These are phyloP conservation scores for Actinomucor elegans DNA, from an alignment of 371 early-diverging fungal species.

Conservation along the genomic window DNA sequence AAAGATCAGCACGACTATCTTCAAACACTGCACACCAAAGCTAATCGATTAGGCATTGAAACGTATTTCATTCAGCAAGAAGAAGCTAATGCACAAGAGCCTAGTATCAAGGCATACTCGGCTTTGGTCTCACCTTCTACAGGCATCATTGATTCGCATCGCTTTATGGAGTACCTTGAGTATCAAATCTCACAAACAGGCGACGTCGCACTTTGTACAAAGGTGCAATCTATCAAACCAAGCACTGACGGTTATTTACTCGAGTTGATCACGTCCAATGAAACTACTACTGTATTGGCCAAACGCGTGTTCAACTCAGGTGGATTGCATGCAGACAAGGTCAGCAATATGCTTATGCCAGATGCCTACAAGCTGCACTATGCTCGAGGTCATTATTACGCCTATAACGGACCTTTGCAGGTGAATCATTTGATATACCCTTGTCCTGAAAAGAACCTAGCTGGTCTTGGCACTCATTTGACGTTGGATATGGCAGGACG, in stretches of 20 bases:
- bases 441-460: slow-evolving; percentile 73
- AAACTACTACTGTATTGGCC: slow-evolving; percentile 45
- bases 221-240: slow-evolving; percentile 45
- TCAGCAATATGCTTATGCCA: slow-evolving; percentile 55
- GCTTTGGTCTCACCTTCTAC: slow-evolving; percentile 74
- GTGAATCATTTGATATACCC: slow-evolving; percentile 83
- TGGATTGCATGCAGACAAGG: slow-evolving; percentile 71
- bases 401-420: slow-evolving; percentile 16
- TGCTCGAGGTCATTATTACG: slow-evolving; percentile 81
- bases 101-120: slow-evolving; percentile 51
- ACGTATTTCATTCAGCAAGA: slow-evolving; percentile 52
- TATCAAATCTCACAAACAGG: slow-evolving; percentile 36
- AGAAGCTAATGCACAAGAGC: slow-evolving; percentile 56
- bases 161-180: slow-evolving; percentile 65
- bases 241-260: slow-evolving; percentile 38
- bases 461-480: slow-evolving; percentile 79
- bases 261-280: slow-evolving; percentile 38
- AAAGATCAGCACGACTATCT: slow-evolving; percentile 58
- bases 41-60: slow-evolving; percentile 58
- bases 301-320: slow-evolving; percentile 76
- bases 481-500: slow-evolving; percentile 80
- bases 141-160: slow-evolving; percentile 83
- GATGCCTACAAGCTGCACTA: slow-evolving; percentile 52
- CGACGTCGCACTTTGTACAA: slow-evolving; percentile 51
- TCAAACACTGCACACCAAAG: slow-evolving; percentile 57